Evolutionary conservation across 805 yeast species (phyloP).

Genomic region (Hyphopichia homilentoma): DNA sequence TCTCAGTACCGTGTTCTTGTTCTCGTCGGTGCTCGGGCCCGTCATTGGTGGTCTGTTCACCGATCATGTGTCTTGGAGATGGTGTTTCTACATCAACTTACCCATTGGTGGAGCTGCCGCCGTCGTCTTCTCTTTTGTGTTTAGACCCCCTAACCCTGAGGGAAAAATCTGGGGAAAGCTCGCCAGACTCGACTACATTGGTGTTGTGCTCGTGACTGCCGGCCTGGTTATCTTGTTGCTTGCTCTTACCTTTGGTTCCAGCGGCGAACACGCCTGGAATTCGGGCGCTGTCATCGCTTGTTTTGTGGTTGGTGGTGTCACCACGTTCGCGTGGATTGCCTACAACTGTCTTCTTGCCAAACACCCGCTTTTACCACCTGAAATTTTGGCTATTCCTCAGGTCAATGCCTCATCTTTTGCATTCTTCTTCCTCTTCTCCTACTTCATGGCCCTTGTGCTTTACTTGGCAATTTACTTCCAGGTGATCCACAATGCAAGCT

Average conservation of each 20-base stretch:
- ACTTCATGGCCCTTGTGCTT: slow-evolving; percentile 31
- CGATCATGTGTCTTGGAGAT: slow-evolving; percentile 58
- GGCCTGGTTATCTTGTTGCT: slow-evolving; percentile 43
- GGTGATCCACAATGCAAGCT: slow-evolving; percentile 36
- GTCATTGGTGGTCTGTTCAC: slow-evolving; percentile 64
- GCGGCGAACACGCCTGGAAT: slow-evolving; percentile 45
- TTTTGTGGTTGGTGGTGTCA: slow-evolving; percentile 42
- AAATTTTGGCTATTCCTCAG: slow-evolving; percentile 35
- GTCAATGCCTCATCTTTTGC: slow-evolving; percentile 36
- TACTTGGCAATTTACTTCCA: slow-evolving; percentile 44
- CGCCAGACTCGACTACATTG: slow-evolving; percentile 42
- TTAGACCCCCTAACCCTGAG: slow-evolving; percentile 44
- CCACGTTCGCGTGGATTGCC: slow-evolving; percentile 26
- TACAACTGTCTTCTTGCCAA: slow-evolving; percentile 42
- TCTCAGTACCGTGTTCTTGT: slow-evolving; percentile 40
- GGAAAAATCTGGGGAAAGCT: slow-evolving; percentile 36
- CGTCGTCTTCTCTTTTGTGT: slow-evolving; percentile 30
- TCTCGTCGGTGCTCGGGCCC: slow-evolving; percentile 57
- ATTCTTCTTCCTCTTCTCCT: slow-evolving; percentile 27
- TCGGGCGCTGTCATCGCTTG: slow-evolving; percentile 49
- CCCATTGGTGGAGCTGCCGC: slow-evolving; percentile 58
- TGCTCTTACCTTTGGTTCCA: slow-evolving; percentile 50
- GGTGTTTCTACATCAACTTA: slow-evolving; percentile 70
- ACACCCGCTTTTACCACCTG: slow-evolving; percentile 44
- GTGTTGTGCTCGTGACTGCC: slow-evolving; percentile 37